phyloP scores from a whole-genome alignment of 805 yeast species.

The Priceomyces castillae region DNA sequence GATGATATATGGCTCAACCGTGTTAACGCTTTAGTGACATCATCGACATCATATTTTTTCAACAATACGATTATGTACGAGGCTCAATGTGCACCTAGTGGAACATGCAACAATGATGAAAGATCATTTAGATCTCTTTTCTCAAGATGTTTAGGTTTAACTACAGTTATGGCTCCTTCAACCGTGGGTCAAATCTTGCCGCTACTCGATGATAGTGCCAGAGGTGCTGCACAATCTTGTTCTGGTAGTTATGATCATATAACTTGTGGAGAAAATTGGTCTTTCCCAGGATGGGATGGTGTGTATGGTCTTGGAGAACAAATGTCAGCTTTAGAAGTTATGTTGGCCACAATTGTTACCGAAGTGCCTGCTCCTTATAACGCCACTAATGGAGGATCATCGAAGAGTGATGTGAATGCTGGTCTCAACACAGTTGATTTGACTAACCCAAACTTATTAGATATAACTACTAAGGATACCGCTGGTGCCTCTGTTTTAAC shows the following conservation, averaged over 20 bases:
- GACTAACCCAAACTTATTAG: constrained; percentile 40
- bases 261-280: constrained; percentile 84
- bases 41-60: constrained; percentile 44
- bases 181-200: constrained; percentile 42
- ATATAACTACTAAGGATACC: constrained; percentile 59
- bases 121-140: constrained; percentile 69
- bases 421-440: constrained; percentile 35
- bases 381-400: constrained; percentile 36
- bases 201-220: constrained; percentile 49
- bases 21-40: constrained; percentile 33
- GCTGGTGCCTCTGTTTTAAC: constrained; percentile 93
- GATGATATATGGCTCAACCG: constrained; percentile 43
- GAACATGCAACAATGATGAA: constrained; percentile 68
- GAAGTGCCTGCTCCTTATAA: constrained; percentile 32
- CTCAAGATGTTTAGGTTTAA: constrained; percentile 59
- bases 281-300: constrained; percentile 58
- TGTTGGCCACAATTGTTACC: constrained; percentile 35
- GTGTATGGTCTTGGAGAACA: constrained; percentile 82
- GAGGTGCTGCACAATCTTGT: constrained; percentile 76
- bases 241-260: constrained; percentile 85
- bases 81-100: constrained; percentile 46
- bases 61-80: constrained; percentile 55
- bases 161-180: constrained; percentile 54
- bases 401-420: constrained; percentile 34
- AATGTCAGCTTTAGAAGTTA: constrained; percentile 68